These are phyloP conservation scores for Zygosaccharomyces bailii DNA, from an alignment of 805 yeast genomes.

Conservation along the genomic window DNA sequence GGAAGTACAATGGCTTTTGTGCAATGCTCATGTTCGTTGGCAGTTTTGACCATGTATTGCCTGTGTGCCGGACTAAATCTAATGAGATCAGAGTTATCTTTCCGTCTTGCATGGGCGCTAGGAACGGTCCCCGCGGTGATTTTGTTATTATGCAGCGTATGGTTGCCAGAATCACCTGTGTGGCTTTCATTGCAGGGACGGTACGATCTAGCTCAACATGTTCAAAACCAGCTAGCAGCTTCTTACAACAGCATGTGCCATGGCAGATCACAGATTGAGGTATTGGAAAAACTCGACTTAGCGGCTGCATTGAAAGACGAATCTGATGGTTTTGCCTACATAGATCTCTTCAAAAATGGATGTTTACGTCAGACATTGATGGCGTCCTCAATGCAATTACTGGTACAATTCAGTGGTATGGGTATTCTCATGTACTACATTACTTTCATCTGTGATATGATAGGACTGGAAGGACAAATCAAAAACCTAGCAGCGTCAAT, in stretches of 20 bases:
- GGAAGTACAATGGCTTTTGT: slow-evolving; percentile 52
- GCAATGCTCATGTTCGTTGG: slow-evolving; percentile 57
- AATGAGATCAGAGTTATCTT: slow-evolving; percentile 45
- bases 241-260: slow-evolving; percentile 12
- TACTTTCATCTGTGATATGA: slow-evolving; percentile 45
- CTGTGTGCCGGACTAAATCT: slow-evolving; percentile 45
- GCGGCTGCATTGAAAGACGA: slow-evolving; percentile 16
- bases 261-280: slow-evolving; percentile 5
- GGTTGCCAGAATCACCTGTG: slow-evolving; percentile 50
- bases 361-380: slow-evolving; percentile 38
- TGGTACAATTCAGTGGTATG: slow-evolving; percentile 47
- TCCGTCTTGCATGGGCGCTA: slow-evolving; percentile 64
- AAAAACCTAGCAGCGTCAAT: slow-evolving; percentile 38
- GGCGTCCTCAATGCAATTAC: slow-evolving; percentile 40
- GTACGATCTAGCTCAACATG: slow-evolving; percentile 40
- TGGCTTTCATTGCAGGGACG: slow-evolving; percentile 43
- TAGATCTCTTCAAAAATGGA: slow-evolving; percentile 35
- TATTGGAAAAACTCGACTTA: slow-evolving; percentile 20
- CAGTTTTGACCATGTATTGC: slow-evolving; percentile 55
- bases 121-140: slow-evolving; percentile 47
- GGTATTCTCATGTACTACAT: slow-evolving; percentile 44
- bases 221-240: slow-evolving; percentile 36
- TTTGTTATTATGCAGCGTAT: slow-evolving; percentile 13
- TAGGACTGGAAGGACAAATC: slow-evolving; percentile 40
- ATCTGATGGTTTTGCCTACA: slow-evolving; percentile 12